These are phyloP conservation scores for Mycena chlorophos DNA, from an alignment of 768 basidiomycete species.

Conservation along the genomic window DNA sequence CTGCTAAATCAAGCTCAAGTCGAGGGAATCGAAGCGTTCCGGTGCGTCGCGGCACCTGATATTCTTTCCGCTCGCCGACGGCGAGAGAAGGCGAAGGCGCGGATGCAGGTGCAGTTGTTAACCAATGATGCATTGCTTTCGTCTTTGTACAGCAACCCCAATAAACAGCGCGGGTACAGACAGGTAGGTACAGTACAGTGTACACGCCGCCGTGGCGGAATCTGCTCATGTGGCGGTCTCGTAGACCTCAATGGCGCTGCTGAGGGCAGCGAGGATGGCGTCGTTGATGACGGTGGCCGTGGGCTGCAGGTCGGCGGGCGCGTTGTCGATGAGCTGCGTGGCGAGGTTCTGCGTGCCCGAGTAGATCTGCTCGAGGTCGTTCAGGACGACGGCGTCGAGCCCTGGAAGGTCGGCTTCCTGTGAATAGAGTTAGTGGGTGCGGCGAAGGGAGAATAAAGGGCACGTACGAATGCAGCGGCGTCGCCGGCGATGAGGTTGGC, in stretches of 20 bases:
- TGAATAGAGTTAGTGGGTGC: background rate
- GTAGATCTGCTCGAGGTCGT: constrained; percentile 30
- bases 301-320: constrained; percentile 21
- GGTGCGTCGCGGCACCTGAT: too few relatives aligned
- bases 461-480: constrained; percentile 26
- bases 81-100: too few relatives aligned
- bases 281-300: background rate
- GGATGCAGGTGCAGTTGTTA: too few relatives aligned
- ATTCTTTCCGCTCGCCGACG: too few relatives aligned
- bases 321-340: constrained; percentile 26
- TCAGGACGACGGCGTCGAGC: constrained; percentile 29
- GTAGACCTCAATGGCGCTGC: background rate
- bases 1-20: too few relatives aligned
- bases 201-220: background rate
- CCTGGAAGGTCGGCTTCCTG: constrained; percentile 23
- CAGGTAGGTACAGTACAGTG: background rate
- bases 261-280: background rate
- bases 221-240: background rate
- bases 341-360: constrained; percentile 23
- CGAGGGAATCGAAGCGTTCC: too few relatives aligned
- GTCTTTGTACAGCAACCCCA: too few relatives aligned
- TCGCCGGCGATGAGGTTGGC: constrained; percentile 26
- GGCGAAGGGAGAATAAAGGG: background rate
- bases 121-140: too few relatives aligned
- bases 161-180: background rate